Evolutionary conservation across 257 asterid species (phyloP), one percentile per base, ranked within the genome.

Genomic region (Penstemon eatonii): DNA sequence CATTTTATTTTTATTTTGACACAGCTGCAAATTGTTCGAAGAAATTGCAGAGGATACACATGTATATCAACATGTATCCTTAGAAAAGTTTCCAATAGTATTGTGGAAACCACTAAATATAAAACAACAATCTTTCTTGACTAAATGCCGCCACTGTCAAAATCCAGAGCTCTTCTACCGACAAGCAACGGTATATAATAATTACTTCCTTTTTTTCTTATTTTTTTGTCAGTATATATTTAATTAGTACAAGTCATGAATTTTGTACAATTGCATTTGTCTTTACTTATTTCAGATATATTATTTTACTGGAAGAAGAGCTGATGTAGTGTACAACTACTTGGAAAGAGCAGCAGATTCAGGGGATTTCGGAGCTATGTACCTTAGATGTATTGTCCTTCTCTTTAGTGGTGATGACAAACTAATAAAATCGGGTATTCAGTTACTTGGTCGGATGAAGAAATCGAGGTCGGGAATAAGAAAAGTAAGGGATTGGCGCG

Each of bases 111-210:
- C 41, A 0, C 3, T 40, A 8, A 11, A 8, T 13, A 12, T 44
- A 37, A 8, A 15, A 33, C 8, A 65, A 11, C 25, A 41, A 3
- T n/a, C 0, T 5, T 78, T 78, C 38, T 13, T 75, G 18, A 59
- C 66, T 8, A 47, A 42, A 47, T 82, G 86, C 5, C 12, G 4
- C 33, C 6, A 44, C 11, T 40, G 41, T 7, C 41, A 19, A 3
- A 78, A 78, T 58, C 66, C 78, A 5, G 80, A 82, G 10, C 38
- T 67, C 0, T 5, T 68, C 10, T 79, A 73, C 36, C 40, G 80
- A 37, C 64, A 76, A 67, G 84, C 78, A 7, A 63, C 74, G 74
- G 84, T 78, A 72, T 3, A 66, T 65, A 33, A 36, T 2, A 0
- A 4, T 59, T 8, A 1, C 4, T 5, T 9, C 1, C 15, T 36